Percentiles rank a stretch among this genome's conserved stretches.
phyloP scores from a whole-genome alignment of 305 asterid species.

The Nicotiana rustica region DNA sequence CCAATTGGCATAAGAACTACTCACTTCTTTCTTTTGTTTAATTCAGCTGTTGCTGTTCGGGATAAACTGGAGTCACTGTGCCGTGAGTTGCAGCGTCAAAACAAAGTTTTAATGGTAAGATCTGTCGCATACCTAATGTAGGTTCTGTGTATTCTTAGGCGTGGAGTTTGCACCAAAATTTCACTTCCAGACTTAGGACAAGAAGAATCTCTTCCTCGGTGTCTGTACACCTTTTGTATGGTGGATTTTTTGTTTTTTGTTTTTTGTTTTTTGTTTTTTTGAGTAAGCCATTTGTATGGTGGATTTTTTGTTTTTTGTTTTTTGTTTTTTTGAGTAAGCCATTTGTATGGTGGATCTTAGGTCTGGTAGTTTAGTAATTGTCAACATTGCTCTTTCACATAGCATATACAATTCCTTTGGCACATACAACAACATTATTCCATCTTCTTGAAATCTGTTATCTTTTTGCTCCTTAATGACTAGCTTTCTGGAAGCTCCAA shows the following conservation, averaged over 20 bases:
- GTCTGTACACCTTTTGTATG: background rate
- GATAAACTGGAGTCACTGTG: slow-evolving; percentile 96
- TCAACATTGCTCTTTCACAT: slow-evolving; percentile 19
- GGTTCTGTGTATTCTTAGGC: slow-evolving; percentile 10
- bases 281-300: too few species aligned
- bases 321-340: background rate
- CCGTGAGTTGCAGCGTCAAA: slow-evolving; percentile 98
- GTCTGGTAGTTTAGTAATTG: slow-evolving; percentile 26
- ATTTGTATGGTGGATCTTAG: slow-evolving; percentile 14
- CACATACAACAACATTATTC: slow-evolving; percentile 7
- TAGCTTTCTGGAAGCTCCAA: background rate
- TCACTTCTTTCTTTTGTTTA: slow-evolving; percentile 14
- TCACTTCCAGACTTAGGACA: background rate
- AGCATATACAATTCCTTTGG: slow-evolving; percentile 10
- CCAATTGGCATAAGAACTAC: slow-evolving; percentile 10
- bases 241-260: background rate
- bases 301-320: too few species aligned
- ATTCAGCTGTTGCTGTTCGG: slow-evolving; percentile 88
- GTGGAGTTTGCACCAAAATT: slow-evolving; percentile 12
- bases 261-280: too few species aligned
- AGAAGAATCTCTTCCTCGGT: slow-evolving; percentile 1
- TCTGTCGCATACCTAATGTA: background rate
- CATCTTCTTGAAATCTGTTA: slow-evolving; percentile 19
- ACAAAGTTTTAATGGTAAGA: slow-evolving; percentile 85
- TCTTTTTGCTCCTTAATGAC: slow-evolving; percentile 15